Conservation (phyloP, 2,329 filamentous ascomycete species). For the Mycogone perniciosa region DNA sequence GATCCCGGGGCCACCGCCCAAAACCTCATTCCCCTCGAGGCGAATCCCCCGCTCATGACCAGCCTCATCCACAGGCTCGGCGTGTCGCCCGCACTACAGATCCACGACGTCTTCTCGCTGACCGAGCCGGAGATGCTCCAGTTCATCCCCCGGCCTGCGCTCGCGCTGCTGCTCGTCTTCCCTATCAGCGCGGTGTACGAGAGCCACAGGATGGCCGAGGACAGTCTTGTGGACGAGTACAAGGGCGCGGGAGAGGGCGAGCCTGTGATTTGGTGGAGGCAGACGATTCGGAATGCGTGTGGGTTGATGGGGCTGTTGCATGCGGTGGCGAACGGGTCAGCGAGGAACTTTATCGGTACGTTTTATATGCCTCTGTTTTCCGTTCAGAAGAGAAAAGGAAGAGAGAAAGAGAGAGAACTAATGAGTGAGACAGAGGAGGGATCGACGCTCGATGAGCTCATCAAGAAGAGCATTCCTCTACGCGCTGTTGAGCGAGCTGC, state of each 20-base stretch:
- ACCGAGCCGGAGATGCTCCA: slow-evolving; percentile 77
- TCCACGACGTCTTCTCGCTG: slow-evolving; percentile 90
- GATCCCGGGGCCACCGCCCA: slow-evolving; percentile 33
- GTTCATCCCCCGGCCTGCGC: slow-evolving; percentile 81
- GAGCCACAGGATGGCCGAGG: slow-evolving; percentile 66
- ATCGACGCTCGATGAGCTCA: slow-evolving; percentile 57
- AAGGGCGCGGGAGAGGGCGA: slow-evolving; percentile 59
- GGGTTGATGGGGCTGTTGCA: slow-evolving; percentile 86
- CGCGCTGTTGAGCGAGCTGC: slow-evolving; percentile 59
- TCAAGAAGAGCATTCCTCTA: slow-evolving; percentile 65
- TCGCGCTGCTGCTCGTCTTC: slow-evolving; percentile 88
- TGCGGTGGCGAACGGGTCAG: slow-evolving; percentile 70
- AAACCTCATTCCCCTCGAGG: slow-evolving; percentile 56
- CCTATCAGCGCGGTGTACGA: slow-evolving; percentile 78
- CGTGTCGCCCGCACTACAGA: slow-evolving; percentile 65
- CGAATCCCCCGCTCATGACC: slow-evolving; percentile 86
- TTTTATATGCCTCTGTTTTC: slow-evolving; percentile 12
- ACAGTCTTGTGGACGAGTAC: slow-evolving; percentile 59
- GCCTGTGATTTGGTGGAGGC: slow-evolving; percentile 86
- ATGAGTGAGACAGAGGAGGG: slow-evolving; percentile 30
- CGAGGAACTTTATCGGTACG: slow-evolving; percentile 53
- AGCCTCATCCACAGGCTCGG: slow-evolving; percentile 76
- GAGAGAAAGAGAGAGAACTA: background rate
- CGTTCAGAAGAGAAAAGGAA: background rate
- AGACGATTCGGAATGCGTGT: slow-evolving; percentile 92